Evolutionary conservation across 306 rosid genomes (phyloP).

Genomic region (Trifolium subterraneum): DNA sequence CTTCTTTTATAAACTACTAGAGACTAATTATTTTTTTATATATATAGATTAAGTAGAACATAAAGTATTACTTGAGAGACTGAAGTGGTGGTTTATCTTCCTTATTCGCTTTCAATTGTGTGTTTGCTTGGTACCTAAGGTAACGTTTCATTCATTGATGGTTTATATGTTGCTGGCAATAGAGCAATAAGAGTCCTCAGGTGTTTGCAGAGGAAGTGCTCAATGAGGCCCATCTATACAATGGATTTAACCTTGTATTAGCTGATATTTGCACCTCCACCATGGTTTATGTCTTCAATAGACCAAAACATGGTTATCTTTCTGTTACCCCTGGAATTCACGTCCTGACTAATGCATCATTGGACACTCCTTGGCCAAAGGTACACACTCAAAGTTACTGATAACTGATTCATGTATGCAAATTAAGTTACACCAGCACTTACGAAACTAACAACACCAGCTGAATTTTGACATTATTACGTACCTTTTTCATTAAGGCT

Average conservation of each 20-base stretch:
- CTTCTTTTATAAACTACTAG: no score
- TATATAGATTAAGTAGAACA: no score
- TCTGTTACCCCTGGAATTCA: constrained; percentile 80
- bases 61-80: no score
- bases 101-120: not conserved
- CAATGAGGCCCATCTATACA: constrained; percentile 65
- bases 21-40: no score
- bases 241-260: constrained; percentile 78
- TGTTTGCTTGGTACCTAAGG: not conserved
- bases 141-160: not conserved
- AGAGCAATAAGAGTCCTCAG: constrained; percentile 67
- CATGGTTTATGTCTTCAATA: constrained; percentile 80
- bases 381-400: constrained; percentile 46
- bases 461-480: not conserved
- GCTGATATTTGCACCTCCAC: constrained; percentile 62
- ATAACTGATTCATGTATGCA: not conserved
- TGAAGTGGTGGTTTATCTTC: not conserved
- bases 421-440: no score
- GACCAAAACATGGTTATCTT: constrained; percentile 50
- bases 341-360: constrained; percentile 73
- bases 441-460: no score
- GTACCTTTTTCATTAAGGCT: constrained; percentile 53
- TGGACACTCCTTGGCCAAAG: constrained; percentile 89
- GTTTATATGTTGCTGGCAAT: not conserved
- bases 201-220: constrained; percentile 68